Evolutionary conservation across 306 rosid species (phyloP).

Genomic region (Luffa acutangula): DNA sequence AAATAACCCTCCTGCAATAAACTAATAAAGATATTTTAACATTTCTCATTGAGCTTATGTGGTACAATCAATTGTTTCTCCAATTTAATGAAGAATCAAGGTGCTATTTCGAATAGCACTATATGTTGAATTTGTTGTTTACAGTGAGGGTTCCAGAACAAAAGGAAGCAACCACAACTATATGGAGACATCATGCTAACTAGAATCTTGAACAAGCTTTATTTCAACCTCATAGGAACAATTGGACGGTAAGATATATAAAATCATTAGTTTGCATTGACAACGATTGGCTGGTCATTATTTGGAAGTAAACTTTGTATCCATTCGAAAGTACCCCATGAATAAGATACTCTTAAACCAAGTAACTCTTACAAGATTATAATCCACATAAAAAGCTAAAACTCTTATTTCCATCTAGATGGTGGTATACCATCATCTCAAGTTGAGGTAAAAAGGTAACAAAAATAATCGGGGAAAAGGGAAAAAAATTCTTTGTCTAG

Average conservation of each 20-base stretch:
- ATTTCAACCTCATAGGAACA: background rate
- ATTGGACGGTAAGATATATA: background rate
- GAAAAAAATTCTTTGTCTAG: constrained; percentile 17
- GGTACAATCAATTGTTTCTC: background rate
- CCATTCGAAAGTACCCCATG: background rate
- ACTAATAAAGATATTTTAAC: background rate
- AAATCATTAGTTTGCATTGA: background rate
- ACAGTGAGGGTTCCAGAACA: background rate
- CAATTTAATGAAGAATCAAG: background rate
- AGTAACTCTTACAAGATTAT: constrained; percentile 5
- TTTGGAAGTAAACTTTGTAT: background rate
- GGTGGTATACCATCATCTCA: constrained; percentile 30
- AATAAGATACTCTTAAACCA: constrained; percentile 1
- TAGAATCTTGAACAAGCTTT: background rate
- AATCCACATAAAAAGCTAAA: constrained; percentile 17
- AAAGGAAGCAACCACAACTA: background rate
- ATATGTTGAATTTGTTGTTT: background rate
- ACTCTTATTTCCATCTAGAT: constrained; percentile 60
- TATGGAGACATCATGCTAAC: background rate
- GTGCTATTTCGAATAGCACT: background rate
- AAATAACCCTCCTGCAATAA: background rate
- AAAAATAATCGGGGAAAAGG: background rate
- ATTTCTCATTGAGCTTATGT: background rate
- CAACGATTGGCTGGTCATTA: background rate
- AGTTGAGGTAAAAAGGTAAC: constrained; percentile 13